Percentiles rank a stretch among this genome's conserved stretches.
Conservation (phyloP, 108 stramenopile genomes). For the Hondaea fermentalgiana region DNA sequence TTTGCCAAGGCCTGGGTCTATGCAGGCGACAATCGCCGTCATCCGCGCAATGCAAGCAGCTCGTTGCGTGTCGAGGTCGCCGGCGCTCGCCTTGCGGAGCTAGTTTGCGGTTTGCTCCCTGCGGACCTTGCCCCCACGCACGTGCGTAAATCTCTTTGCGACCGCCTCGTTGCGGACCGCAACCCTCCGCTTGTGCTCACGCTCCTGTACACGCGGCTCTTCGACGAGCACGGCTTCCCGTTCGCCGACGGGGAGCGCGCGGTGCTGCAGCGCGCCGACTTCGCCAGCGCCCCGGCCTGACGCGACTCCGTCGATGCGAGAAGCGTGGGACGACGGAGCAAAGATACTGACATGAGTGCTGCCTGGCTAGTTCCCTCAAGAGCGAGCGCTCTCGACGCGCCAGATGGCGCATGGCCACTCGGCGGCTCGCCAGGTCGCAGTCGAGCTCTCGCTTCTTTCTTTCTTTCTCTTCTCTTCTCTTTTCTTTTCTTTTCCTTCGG, state of each 20-base stretch:
- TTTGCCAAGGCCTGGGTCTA: not conserved
- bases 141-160: not conserved
- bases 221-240: not conserved
- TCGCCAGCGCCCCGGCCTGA: not conserved
- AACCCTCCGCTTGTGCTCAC: not conserved
- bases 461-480: too few relatives aligned
- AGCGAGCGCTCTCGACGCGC: too few relatives aligned
- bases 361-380: too few relatives aligned
- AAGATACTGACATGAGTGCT: too few relatives aligned
- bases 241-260: not conserved
- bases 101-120: not conserved
- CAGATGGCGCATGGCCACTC: too few relatives aligned
- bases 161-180: not conserved
- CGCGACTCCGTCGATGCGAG: too few relatives aligned
- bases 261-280: not conserved
- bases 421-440: too few relatives aligned
- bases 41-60: not conserved
- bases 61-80: not conserved
- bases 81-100: not conserved
- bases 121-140: not conserved
- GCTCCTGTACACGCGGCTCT: not conserved
- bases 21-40: not conserved
- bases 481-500: too few relatives aligned
- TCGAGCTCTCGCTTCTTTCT: too few relatives aligned
- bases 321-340: too few relatives aligned